Base-by-base conservation (phyloP, 371 early-diverging fungal genomes). In the Mortierella sp. region DNA sequence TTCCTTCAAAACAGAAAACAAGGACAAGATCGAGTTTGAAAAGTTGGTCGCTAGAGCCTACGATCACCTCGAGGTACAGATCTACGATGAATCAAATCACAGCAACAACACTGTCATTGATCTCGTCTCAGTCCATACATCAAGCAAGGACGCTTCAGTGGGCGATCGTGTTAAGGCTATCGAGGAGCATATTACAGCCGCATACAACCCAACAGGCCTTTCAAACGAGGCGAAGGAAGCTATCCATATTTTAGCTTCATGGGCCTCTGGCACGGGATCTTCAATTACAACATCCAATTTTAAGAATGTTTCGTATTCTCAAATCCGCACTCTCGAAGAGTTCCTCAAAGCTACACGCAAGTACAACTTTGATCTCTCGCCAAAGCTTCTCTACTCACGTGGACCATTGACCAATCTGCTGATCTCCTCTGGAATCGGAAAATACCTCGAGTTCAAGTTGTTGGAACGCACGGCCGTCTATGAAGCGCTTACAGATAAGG, bases 381-480 rank as follows among this genome's bases (percentile, higher is more conserved):
- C 98, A 1, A 94, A 93, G 75, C 72, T 96, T 17, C 72, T 95
- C 3, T 84, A 87, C 45, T 88, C 91, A n/a, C 86, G 90, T 4
- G 96, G 96, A 19, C 86, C 86, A 1, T 71, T 95, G 13, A 93
- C 96, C 2, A 92, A 96, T 43, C 69, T 90, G 31, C 81, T 98
- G 64, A 91, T 96, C 28, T 86, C 85, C 23, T 93, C 93, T n/a
- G 94, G 95, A 7, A 92, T 95, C 5, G 93, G 95, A 34, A 89
- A 91, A 34, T 95, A 95, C 83, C 83, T 97, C 37, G 97, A 97
- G 76, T 98, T 97, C 83, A 92, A 92, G 70, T 90, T 92, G 15
- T 83, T 96, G 7, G 96, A 95, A 64, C 86, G 86, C 19, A 89
- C 90, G 22, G 93, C 81, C 64, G 75, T 93, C 2, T 89, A 83